Evolutionary conservation across 169 alveolate species (phyloP), one percentile per base, ranked within the genome.

Genomic region (Plasmodium vivax): DNA sequence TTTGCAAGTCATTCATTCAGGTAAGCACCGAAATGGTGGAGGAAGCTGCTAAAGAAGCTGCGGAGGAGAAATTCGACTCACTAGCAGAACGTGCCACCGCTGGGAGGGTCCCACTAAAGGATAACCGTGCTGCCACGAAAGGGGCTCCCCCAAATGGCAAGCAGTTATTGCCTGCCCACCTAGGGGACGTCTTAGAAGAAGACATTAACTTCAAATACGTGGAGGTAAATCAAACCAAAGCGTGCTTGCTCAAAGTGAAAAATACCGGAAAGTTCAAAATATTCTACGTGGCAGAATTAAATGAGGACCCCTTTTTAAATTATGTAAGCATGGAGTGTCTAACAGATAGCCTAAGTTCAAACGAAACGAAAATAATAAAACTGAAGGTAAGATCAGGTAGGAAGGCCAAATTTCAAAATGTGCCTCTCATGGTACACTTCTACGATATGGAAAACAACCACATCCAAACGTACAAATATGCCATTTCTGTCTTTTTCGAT

Each of bases 401-500:
- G 47, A 87, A 75, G 82, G 82, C 45, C 36, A 87, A 77, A 23
- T 87, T 87, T 77, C 87, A 87, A 75, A 87, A 87, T 77, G 47
- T 74, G 32, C 87, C 85, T 32, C 51, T 87, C 23, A n/a, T 77
- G 56, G 27, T 87, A 43, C 93, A 87, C 81, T 75, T 87, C 3
- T 87, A 58, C 27, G 93, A 87, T 36, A 51, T 87, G 62, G 93
- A 87, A 1, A 77, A 87, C 43, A 87, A 87, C 38, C 81, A 87
- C 62, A 75, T 87, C n/a, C 93, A 87, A 87, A 75, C 93, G 14
- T 87, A 87, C 68, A 87, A 87, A 56, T 87, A 87, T 77, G 14
- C 72, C n/a, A 45, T 79, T 34, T 62, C 84, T 90, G 91, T 90
- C 2, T 62, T 1, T 72, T 90, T 90, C 72, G 94, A 90, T 90